These are phyloP conservation scores for Xylariaceae sp. DNA, from an alignment of 2,329 filamentous ascomycete genomes.

Conservation along the genomic window DNA sequence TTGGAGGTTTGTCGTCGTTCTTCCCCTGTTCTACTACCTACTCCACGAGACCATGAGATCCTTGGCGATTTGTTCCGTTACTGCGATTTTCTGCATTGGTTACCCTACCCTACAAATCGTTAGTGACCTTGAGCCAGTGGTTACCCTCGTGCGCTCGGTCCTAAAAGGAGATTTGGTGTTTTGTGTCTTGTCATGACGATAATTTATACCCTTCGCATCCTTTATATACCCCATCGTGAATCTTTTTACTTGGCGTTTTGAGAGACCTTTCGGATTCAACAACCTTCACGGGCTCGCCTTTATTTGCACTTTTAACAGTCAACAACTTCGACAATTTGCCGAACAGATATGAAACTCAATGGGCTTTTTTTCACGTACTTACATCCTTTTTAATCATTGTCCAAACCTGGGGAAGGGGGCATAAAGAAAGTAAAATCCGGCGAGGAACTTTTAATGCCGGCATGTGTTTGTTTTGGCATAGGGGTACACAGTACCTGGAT, in stretches of 20 bases:
- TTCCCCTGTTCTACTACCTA: conserved; percentile 16
- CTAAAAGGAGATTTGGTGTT: conserved; percentile 5
- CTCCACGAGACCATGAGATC: conserved; percentile 27
- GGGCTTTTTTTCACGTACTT: conserved; percentile 1
- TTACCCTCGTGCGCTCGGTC: conserved; percentile 27
- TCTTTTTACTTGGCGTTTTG: conserved; percentile 20
- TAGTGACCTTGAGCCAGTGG: conserved; percentile 27
- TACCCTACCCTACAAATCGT: conserved; percentile 12
- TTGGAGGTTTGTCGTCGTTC: conserved; percentile 23
- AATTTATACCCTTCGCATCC: conserved; percentile 20
- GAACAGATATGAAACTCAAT: conserved; percentile 4
- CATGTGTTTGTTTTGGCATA: conserved; percentile 1
- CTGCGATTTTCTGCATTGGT: conserved; percentile 16
- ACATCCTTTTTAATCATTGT: conserved; percentile 14
- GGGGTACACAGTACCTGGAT: conserved; percentile 13
- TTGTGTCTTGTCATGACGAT: conserved; percentile 19
- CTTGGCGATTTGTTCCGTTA: conserved; percentile 14
- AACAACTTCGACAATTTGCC: conserved; percentile 6
- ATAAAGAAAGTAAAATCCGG: not conserved
- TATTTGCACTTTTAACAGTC: conserved; percentile 1
- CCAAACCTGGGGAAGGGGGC: not conserved
- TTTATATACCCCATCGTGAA: conserved; percentile 17
- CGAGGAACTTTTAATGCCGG: not conserved
- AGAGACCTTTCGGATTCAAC: conserved; percentile 25
- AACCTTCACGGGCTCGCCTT: conserved; percentile 12